Percentiles rank a stretch among this genome's conserved stretches.
These are phyloP conservation scores for Claviceps fusiformis DNA, from an alignment of 2,329 filamentous ascomycete species.

Conservation along the genomic window DNA sequence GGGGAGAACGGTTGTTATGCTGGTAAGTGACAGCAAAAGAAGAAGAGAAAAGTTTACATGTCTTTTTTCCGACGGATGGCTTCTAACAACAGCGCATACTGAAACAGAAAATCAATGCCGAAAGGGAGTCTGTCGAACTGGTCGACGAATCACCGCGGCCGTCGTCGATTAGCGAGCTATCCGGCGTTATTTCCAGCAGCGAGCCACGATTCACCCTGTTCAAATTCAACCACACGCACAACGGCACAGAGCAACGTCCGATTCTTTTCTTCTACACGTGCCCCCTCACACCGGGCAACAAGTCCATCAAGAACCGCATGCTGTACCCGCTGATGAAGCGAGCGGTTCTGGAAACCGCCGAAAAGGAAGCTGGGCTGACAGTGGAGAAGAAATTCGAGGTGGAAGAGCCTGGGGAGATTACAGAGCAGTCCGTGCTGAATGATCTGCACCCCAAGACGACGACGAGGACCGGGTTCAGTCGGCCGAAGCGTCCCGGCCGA, in stretches of 20 bases:
- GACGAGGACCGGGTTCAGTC: slow-evolving; percentile 54
- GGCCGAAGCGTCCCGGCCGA: slow-evolving; percentile 68
- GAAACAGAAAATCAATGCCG: slow-evolving; percentile 54
- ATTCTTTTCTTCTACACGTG: slow-evolving; percentile 77
- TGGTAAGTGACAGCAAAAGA: slow-evolving; percentile 34
- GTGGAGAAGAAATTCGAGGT: slow-evolving; percentile 60
- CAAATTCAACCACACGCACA: slow-evolving; percentile 46
- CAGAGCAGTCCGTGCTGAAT: slow-evolving; percentile 47
- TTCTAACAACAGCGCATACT: background rate
- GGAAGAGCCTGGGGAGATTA: slow-evolving; percentile 56
- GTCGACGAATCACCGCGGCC: slow-evolving; percentile 38
- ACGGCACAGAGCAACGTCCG: slow-evolving; percentile 38
- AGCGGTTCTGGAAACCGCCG: slow-evolving; percentile 52
- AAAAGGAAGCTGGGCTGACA: slow-evolving; percentile 48
- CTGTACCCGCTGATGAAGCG: slow-evolving; percentile 62
- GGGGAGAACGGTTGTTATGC: slow-evolving; percentile 43
- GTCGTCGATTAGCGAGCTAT: slow-evolving; percentile 43
- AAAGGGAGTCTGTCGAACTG: slow-evolving; percentile 56
- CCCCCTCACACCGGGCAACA: slow-evolving; percentile 49
- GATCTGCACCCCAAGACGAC: slow-evolving; percentile 57
- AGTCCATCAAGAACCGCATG: slow-evolving; percentile 72
- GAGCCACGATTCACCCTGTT: slow-evolving; percentile 73
- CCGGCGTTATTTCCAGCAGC: slow-evolving; percentile 44
- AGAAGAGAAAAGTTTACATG: background rate
- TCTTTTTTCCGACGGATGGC: background rate